A percentile compares a stretch with the other conserved stretches of the same genome.
phyloP scores from a whole-genome alignment of 1,139 yeast genomes.

The Taphrina wiesneri region DNA sequence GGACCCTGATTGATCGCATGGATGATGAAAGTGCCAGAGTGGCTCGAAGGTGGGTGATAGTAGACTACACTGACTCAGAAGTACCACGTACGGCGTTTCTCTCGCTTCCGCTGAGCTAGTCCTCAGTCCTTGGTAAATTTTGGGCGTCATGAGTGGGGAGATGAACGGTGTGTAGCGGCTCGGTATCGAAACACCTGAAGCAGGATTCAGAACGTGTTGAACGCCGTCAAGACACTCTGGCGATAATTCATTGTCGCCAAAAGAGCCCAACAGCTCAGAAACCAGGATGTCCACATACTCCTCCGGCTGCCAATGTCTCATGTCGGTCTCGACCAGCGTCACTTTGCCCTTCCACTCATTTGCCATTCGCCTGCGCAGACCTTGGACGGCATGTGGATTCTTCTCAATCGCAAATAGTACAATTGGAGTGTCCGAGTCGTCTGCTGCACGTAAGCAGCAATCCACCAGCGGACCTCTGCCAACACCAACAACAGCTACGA shows the following conservation, averaged over 20 bases:
- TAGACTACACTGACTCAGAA: conserved; percentile 54
- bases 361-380: conserved; percentile 50
- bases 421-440: conserved; percentile 45
- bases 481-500: conserved; percentile 73
- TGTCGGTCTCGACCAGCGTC: conserved; percentile 58
- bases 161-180: conserved; percentile 58
- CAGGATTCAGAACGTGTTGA: conserved; percentile 43
- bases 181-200: conserved; percentile 61
- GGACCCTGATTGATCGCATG: conserved; percentile 41
- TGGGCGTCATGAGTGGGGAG: conserved; percentile 67
- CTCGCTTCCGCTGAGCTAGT: conserved; percentile 42
- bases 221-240: conserved; percentile 67
- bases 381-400: conserved; percentile 59
- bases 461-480: conserved; percentile 82
- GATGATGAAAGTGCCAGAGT: conserved; percentile 61
- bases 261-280: conserved; percentile 82
- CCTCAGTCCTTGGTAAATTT: conserved; percentile 48
- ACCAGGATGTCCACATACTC: conserved; percentile 59
- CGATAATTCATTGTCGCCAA: conserved; percentile 85
- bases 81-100: conserved; percentile 62
- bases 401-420: conserved; percentile 66
- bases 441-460: conserved; percentile 52
- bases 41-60: conserved; percentile 47
- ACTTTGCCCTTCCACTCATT: conserved; percentile 54
- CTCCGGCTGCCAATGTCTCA: conserved; percentile 53